Evolutionary conservation across 257 asterid species (phyloP).

Genomic region (Cynanchum wilfordii): DNA sequence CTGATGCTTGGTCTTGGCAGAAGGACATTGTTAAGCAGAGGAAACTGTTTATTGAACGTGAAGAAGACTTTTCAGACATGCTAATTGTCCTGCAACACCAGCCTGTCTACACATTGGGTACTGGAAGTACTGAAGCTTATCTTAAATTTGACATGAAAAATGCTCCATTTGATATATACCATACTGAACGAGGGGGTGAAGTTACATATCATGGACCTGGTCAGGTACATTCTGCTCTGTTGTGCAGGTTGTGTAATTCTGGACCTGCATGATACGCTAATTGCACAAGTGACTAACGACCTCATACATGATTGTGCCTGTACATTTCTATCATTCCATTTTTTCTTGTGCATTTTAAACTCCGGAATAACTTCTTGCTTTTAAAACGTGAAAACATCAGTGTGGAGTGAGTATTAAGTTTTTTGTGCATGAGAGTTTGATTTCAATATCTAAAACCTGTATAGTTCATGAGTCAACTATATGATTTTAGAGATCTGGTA

Average conservation of each 20-base stretch:
- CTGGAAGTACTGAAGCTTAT: constrained; percentile 63
- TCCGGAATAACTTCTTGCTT: background rate
- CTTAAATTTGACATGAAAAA: constrained; percentile 54
- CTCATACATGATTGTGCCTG: background rate
- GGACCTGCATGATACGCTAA: background rate
- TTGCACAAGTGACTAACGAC: background rate
- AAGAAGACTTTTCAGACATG: constrained; percentile 56
- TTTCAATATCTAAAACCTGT: background rate
- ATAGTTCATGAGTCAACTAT: background rate
- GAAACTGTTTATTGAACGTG: constrained; percentile 28
- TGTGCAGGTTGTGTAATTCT: background rate
- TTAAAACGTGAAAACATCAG: background rate
- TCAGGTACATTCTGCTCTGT: constrained; percentile 45
- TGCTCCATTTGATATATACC: constrained; percentile 58
- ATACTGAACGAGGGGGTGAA: constrained; percentile 93
- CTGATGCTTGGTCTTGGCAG: constrained; percentile 88
- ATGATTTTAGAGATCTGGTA: background rate
- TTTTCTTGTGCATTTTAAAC: background rate
- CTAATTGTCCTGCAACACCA: constrained; percentile 73
- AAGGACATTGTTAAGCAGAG: constrained; percentile 56
- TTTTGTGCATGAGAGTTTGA: background rate
- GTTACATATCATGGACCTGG: constrained; percentile 99
- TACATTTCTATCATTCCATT: background rate
- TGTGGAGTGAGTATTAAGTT: background rate
- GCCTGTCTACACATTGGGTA: constrained; percentile 87